Base-by-base conservation (phyloP, 768 basidiomycete species). In the Suillus hirtellus region DNA sequence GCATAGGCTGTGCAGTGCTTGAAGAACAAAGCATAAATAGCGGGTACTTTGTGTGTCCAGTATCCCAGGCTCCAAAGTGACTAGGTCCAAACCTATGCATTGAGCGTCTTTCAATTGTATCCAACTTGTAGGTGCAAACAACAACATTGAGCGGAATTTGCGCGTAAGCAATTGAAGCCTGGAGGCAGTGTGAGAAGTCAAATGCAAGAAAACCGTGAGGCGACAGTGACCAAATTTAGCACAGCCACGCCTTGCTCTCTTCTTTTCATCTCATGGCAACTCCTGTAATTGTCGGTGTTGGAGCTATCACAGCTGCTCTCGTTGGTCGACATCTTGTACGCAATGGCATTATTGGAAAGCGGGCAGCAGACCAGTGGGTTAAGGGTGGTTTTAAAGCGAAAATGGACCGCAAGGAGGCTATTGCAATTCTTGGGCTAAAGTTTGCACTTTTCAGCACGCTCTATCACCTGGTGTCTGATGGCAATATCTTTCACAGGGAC, bases 371-470 rank as follows among this genome's bases (percentile, higher is more conserved):
- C 49, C 84, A 96, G 73, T 99, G 93, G 87, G 88, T 82, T 19
- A 94, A 89, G 77, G 96, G 96, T 62, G 96, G 97, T 9, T 99
- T 99, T 85, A 89, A 88, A 73, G 81, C 86, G 34, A 97, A 94
- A 82, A 99, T 99, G 96, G 96, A 99, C 73, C 83, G 92, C 69
- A 91, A 87, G 65, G 97, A 99, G 79, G 97, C 97, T 7, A 85
- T 94, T 64, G 85, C 88, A 64, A 89, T 99, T 70, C 84, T 99
- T 49, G 96, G 96, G 17, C 81, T 99, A 60, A 96, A 90, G 97
- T 97, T 60, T 61, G 7, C n/a, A 31, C 19, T 56, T 19, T 37
- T 46, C 59, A 38, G 14, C 24, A 42, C 17, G 17, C 38, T 62
- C 62, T 53, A 50, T 35, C 52, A n/a, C 43, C 14, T 38, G 1